Conservation (phyloP, 2,329 filamentous ascomycete species). For the Xylaria sp. region DNA sequence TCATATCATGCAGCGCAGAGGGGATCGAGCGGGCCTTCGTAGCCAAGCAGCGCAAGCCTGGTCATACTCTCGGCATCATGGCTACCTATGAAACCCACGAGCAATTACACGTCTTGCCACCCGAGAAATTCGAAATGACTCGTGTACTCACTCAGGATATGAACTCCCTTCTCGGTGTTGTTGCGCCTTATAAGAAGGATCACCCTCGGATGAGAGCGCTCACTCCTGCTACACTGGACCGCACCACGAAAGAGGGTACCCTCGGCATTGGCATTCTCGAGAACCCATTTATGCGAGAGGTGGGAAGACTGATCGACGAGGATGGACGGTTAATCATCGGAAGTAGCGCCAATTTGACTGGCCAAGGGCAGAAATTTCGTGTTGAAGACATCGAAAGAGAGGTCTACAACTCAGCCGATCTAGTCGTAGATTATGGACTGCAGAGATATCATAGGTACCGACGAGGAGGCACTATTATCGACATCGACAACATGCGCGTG, state of each 20-base stretch:
- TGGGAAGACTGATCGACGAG: constrained; percentile 21
- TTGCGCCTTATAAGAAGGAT: constrained; percentile 18
- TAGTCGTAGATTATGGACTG: constrained; percentile 27
- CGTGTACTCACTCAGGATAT: constrained; percentile 26
- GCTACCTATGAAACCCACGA: constrained; percentile 10
- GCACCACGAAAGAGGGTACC: constrained; percentile 21
- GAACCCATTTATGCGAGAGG: constrained; percentile 21
- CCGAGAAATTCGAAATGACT: constrained; percentile 29
- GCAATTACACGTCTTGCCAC: constrained; percentile 25
- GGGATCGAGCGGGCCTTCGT: constrained; percentile 29
- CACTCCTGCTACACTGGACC: constrained; percentile 3
- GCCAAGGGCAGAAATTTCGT: constrained; percentile 19
- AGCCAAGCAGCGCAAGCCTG: constrained; percentile 25
- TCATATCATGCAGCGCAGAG: constrained; percentile 22
- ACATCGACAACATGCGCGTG: constrained; percentile 23
- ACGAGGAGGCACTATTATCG: constrained; percentile 22
- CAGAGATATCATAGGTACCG: constrained; percentile 27
- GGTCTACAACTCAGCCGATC: constrained; percentile 19
- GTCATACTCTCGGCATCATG: constrained; percentile 28
- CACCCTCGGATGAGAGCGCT: constrained; percentile 16
- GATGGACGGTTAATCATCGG: constrained; percentile 29
- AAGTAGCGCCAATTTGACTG: constrained; percentile 28
- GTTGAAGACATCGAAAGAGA: constrained; percentile 27
- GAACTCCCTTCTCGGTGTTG: constrained; percentile 4
- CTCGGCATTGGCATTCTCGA: constrained; percentile 27